These are phyloP conservation scores for Mariannaea elegans DNA, from an alignment of 2,329 filamentous ascomycete species.

Conservation along the genomic window DNA sequence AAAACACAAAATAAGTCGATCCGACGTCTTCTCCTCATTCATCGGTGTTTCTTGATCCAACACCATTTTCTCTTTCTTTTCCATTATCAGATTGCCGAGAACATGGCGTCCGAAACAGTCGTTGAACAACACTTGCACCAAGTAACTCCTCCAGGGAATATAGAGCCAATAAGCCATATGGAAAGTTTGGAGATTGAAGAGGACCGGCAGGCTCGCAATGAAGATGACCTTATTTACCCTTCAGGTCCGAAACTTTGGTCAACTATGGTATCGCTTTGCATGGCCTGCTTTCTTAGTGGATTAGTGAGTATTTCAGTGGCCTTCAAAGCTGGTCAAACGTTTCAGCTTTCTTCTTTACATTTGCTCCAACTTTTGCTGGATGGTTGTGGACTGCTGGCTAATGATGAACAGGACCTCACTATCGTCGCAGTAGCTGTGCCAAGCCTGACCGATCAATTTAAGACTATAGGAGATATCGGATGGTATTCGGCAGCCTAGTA, in stretches of 20 bases:
- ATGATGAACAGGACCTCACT: slow-evolving; percentile 26
- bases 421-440: slow-evolving; percentile 36
- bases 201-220: background rate
- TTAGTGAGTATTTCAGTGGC: slow-evolving; percentile 14
- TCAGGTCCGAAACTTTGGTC: slow-evolving; percentile 36
- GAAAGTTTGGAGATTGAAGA: slow-evolving; percentile 23
- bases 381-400: background rate
- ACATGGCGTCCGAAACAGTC: slow-evolving; percentile 16
- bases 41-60: no score
- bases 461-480: slow-evolving; percentile 37
- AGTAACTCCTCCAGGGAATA: background rate
- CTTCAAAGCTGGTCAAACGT: background rate
- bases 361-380: background rate
- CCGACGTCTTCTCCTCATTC: no score
- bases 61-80: no score
- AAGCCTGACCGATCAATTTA: slow-evolving; percentile 36
- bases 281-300: slow-evolving; percentile 34
- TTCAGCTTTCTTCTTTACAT: background rate
- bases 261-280: slow-evolving; percentile 36
- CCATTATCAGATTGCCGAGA: background rate
- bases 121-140: background rate
- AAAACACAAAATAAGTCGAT: no score
- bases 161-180: background rate
- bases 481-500: slow-evolving; percentile 41
- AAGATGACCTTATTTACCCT: slow-evolving; percentile 15